Conservation (phyloP, 192 early-diverging fungal genomes). For the Thamnidium elegans region DNA sequence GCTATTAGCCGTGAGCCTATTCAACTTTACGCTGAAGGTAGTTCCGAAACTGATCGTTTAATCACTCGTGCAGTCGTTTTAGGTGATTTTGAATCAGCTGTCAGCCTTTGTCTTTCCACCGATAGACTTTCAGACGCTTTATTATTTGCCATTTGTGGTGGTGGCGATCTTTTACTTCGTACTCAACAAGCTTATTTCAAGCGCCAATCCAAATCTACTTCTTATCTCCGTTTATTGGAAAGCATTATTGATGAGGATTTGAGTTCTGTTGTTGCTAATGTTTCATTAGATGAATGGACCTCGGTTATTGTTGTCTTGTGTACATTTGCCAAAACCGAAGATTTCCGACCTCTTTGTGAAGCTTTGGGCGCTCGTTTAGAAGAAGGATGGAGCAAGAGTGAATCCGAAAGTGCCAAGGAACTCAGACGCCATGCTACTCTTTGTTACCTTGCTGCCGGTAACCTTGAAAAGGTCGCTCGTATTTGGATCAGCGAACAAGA, state of each 20-base stretch:
- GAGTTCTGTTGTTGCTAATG: constrained; percentile 74
- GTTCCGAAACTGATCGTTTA: constrained; percentile 71
- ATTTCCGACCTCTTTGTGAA: constrained; percentile 70
- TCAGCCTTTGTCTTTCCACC: constrained; percentile 78
- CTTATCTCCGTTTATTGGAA: constrained; percentile 84
- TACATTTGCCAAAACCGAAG: constrained; percentile 87
- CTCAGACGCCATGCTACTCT: constrained; percentile 64
- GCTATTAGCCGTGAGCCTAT: constrained; percentile 34
- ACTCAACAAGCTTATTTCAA: constrained; percentile 73
- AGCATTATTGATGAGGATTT: constrained; percentile 80
- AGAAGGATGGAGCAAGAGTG: constrained; percentile 32
- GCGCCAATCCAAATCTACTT: constrained; percentile 57
- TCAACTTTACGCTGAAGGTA: constrained; percentile 52
- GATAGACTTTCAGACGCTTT: constrained; percentile 65
- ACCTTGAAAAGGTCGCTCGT: constrained; percentile 74
- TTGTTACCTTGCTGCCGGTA: constrained; percentile 82
- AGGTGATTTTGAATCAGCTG: constrained; percentile 93
- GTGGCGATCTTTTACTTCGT: constrained; percentile 47
- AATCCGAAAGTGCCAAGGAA: constrained; percentile 14
- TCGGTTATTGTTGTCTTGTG: constrained; percentile 90
- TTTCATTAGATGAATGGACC: constrained; percentile 84
- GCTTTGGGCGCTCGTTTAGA: constrained; percentile 63
- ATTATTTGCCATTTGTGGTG: constrained; percentile 86
- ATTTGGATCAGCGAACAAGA: constrained; percentile 76
- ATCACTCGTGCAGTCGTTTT: constrained; percentile 83